Evolutionary conservation across 768 basidiomycete genomes (phyloP).

Genomic region (Tremella mesenterica): DNA sequence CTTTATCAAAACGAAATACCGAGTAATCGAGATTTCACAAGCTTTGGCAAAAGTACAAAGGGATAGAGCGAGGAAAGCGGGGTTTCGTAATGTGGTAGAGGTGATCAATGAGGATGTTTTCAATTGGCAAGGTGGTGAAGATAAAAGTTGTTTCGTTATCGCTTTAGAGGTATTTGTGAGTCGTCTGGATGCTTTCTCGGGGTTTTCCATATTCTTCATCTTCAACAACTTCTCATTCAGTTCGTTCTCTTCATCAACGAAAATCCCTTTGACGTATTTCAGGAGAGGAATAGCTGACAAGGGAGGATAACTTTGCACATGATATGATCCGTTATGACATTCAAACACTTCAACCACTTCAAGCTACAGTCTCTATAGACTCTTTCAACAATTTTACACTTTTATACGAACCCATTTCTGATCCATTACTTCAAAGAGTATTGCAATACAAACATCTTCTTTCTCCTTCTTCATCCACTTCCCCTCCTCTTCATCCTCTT

Average conservation of each 20-base stretch:
- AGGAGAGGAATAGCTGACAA: constrained; percentile 7
- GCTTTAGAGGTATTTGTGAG: constrained; percentile 91
- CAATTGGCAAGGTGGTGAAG: constrained; percentile 53
- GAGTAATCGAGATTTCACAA: constrained; percentile 87
- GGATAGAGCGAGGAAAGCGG: constrained; percentile 30
- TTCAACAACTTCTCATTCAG: not conserved
- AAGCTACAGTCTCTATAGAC: constrained; percentile 72
- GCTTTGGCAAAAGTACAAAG: constrained; percentile 64
- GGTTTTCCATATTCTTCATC: not conserved
- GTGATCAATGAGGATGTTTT: constrained; percentile 59
- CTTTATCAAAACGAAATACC: constrained; percentile 83
- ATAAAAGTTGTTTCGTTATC: constrained; percentile 81
- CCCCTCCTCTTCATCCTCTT: constrained; percentile 46
- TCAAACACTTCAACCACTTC: constrained; percentile 67
- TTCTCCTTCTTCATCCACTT: constrained; percentile 48
- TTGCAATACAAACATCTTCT: constrained; percentile 55
- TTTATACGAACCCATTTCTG: constrained; percentile 72
- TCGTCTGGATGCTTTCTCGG: constrained; percentile 15
- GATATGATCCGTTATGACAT: constrained; percentile 87
- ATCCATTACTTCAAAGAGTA: constrained; percentile 73
- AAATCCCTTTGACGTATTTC: no score
- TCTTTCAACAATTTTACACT: constrained; percentile 70
- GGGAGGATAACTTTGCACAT: constrained; percentile 89
- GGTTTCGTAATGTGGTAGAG: constrained; percentile 30
- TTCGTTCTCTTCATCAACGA: no score